Evolutionary conservation across 306 rosid species (phyloP).

Genomic region (Rosa multiflora): DNA sequence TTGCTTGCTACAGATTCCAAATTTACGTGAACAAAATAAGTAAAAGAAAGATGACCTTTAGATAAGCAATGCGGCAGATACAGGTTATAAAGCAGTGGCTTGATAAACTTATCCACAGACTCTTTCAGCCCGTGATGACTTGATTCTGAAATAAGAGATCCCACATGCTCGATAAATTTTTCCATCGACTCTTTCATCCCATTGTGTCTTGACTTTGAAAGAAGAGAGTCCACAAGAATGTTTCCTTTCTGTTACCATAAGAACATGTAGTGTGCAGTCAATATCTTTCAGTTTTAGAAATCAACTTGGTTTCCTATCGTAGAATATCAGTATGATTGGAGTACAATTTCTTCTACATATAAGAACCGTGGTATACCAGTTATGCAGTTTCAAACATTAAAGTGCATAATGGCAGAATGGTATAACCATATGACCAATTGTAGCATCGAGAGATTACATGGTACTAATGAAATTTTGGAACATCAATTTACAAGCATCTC

Average conservation of each 20-base stretch:
- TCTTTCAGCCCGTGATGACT: slow-evolving; percentile 56
- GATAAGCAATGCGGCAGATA: slow-evolving; percentile 36
- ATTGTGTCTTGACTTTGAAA: slow-evolving; percentile 57
- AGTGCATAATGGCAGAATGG: not conserved
- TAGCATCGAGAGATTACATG: not conserved
- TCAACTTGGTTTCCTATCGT: not conserved
- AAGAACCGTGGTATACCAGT: not conserved
- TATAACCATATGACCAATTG: not conserved
- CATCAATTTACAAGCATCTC: not conserved
- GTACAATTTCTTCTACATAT: too few relatives aligned
- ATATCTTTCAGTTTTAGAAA: not conserved
- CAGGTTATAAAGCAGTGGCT: slow-evolving; percentile 66
- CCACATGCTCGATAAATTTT: slow-evolving; percentile 46
- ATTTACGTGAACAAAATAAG: not conserved
- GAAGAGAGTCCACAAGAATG: slow-evolving; percentile 33
- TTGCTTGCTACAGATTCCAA: not conserved
- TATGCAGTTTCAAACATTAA: not conserved
- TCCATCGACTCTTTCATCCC: slow-evolving; percentile 51
- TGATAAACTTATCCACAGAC: slow-evolving; percentile 49
- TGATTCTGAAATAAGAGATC: slow-evolving; percentile 53
- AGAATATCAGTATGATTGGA: not conserved
- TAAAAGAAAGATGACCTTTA: slow-evolving; percentile 44
- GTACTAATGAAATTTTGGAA: too few relatives aligned
- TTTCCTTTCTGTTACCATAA: slow-evolving; percentile 43
- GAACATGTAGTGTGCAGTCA: slow-evolving; percentile 2